Base-by-base conservation (phyloP, 371 early-diverging fungal genomes). In the Syncephalastrum sp. region DNA sequence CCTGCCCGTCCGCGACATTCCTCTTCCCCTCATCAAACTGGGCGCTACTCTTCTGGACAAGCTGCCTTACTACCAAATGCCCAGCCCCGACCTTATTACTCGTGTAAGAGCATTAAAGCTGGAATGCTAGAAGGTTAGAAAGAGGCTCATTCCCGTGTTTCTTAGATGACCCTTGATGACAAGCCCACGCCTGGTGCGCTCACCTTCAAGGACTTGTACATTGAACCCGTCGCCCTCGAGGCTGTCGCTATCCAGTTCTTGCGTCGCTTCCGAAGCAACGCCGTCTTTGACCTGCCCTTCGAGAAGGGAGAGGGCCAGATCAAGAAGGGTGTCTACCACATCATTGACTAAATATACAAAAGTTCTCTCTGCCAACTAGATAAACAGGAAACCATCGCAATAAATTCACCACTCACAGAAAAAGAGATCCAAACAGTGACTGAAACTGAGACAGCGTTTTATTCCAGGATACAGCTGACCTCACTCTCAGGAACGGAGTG, bases 131-230 rank as follows among this genome's bases (percentile, higher is more conserved):
- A 21, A 21, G 47, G 33, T 16, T 17, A 10, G 29, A 27, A 6
- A n/a, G 53, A 54, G 25, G 59, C 19, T 49, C 54, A 73, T 70
- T 42, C 56, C 65, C 44, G 49, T 27, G 25, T 42, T 24, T 33
- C n/a, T 21, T 67, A 78, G 79, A 81, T 90, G 82, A 82, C 75
- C 54, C 64, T 92, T 59, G 85, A 87, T 71, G 94, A 94, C 60
- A 75, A 81, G 61, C 82, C 88, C 45, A 84, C 85, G 23, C 75
- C 83, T 52, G 86, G 79, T 29, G 84, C 89, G 56, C 81, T 87
- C 65, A 91, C 89, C 17, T 95, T 95, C 69, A 82, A 78, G n/a
- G 94, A 97, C 53, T 75, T 95, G 53, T 88, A 87, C 47, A 88
- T 97, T 65, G 74, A 85, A 60, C 95, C 95, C 14, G 78, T 81